Percentiles rank a stretch among this genome's conserved stretches.
These are phyloP conservation scores for Sugiyamaella marilandica DNA, from an alignment of 805 yeast species.

Conservation along the genomic window DNA sequence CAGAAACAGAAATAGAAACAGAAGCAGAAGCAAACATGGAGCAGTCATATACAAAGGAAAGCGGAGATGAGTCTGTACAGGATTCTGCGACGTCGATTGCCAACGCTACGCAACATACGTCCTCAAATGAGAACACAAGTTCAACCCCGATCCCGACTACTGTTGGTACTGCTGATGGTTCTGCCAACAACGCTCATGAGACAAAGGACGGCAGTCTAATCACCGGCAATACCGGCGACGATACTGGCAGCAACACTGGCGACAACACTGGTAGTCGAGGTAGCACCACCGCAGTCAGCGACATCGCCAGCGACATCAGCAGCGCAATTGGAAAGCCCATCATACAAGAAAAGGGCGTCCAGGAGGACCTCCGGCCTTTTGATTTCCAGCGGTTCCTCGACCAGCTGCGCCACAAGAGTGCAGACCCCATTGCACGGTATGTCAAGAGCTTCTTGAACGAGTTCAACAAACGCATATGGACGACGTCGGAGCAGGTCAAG, in stretches of 20 bases:
- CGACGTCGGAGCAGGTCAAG: conserved; percentile 71
- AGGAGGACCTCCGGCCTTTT: conserved; percentile 39
- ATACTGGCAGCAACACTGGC: background rate
- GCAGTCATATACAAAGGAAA: no score
- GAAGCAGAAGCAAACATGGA: background rate
- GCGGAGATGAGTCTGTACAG: no score
- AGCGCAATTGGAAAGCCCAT: no score
- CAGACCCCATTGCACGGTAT: conserved; percentile 86
- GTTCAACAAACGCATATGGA: conserved; percentile 65
- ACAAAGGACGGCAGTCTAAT: no score
- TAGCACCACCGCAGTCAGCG: background rate
- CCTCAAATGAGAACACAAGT: no score
- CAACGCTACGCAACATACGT: no score
- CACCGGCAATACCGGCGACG: background rate
- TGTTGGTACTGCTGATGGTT: no score
- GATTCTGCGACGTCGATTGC: no score
- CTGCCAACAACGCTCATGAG: no score
- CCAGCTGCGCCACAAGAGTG: conserved; percentile 65
- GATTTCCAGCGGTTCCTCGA: conserved; percentile 79
- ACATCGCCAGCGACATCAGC: background rate
- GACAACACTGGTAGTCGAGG: no score
- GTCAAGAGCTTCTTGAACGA: conserved; percentile 78
- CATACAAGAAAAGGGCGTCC: background rate
- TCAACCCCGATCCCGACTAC: no score
- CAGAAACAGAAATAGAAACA: background rate